Conservation (phyloP, 2,329 filamentous ascomycete species). For the Ophiocordyceps camponoti-rufipedis region DNA sequence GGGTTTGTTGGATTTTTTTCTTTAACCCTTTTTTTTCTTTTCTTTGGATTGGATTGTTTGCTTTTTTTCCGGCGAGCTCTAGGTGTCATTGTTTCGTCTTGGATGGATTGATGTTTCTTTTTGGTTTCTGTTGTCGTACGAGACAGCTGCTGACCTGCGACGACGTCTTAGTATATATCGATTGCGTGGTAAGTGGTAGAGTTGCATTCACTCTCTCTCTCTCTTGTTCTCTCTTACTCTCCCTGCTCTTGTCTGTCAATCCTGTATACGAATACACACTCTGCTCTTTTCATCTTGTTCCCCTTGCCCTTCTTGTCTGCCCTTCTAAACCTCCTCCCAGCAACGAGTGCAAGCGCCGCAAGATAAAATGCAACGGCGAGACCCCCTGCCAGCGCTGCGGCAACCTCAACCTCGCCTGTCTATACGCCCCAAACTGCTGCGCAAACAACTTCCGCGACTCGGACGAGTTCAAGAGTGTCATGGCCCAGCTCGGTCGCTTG, state of each 20-base stretch:
- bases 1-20: constrained; percentile 22
- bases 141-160: background rate
- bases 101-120: background rate
- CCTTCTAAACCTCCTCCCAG: constrained; percentile 16
- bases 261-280: background rate
- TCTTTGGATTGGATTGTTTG: background rate
- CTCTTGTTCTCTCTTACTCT: too few relatives aligned
- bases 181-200: constrained; percentile 34
- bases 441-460: constrained; percentile 77
- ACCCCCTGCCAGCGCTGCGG: constrained; percentile 49
- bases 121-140: background rate
- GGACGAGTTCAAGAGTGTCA: constrained; percentile 75
- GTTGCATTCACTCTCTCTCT: background rate
- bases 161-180: constrained; percentile 22
- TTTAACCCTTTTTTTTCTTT: too few relatives aligned
- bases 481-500: constrained; percentile 50
- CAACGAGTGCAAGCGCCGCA: constrained; percentile 58
- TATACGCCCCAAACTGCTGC: constrained; percentile 50
- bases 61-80: too few relatives aligned
- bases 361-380: constrained; percentile 59
- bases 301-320: too few relatives aligned
- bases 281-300: background rate
- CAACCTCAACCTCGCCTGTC: constrained; percentile 46
- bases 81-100: background rate
- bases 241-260: background rate